phyloP scores from a whole-genome alignment of 2,329 filamentous ascomycete genomes.

The Periconia macrospinosa region DNA sequence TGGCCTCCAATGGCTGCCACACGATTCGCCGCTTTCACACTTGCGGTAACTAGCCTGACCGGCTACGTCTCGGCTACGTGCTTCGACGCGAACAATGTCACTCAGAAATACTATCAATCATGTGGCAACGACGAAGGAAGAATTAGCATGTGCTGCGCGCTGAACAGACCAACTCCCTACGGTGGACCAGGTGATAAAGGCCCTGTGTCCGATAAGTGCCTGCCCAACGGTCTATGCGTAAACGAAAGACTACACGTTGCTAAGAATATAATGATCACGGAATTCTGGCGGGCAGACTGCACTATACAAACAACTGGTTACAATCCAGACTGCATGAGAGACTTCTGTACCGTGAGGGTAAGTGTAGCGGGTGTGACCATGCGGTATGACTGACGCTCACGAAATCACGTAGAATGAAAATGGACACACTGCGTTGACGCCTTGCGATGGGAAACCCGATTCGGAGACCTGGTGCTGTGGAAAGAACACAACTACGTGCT shows the following conservation, averaged over 20 bases:
- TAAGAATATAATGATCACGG: background rate
- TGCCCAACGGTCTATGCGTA: slow-evolving; percentile 3
- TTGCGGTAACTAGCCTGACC: background rate
- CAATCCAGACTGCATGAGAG: background rate
- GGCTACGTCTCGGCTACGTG: background rate
- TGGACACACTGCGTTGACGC: background rate
- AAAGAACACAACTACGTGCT: background rate
- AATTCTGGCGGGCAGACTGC: background rate
- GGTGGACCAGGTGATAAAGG: background rate
- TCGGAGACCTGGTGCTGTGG: slow-evolving; percentile 2
- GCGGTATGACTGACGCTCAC: background rate
- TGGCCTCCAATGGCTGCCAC: background rate
- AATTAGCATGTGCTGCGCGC: slow-evolving; percentile 2
- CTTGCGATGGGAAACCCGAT: background rate
- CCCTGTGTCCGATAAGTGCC: background rate
- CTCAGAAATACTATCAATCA: background rate
- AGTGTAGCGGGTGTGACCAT: background rate
- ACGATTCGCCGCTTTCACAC: background rate
- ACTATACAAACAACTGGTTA: background rate
- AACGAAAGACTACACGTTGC: background rate
- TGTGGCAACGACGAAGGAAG: background rate
- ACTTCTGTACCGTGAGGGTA: background rate
- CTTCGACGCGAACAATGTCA: background rate
- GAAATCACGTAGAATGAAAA: background rate
- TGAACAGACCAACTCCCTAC: background rate